Base-by-base conservation (phyloP, 1,284 basidiomycete species). In the Hemileia vastatrix region DNA sequence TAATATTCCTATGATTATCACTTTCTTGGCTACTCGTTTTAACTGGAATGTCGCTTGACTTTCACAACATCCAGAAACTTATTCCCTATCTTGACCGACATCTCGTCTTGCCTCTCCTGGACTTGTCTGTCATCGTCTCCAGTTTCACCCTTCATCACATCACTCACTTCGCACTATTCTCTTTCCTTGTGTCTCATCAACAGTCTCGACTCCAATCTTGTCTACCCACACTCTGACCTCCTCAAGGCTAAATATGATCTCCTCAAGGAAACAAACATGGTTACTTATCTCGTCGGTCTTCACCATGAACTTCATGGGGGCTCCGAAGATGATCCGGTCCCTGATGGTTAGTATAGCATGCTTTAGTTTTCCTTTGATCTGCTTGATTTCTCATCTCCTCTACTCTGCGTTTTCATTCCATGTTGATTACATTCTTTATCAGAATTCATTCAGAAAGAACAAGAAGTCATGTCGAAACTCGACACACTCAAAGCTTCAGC, bases 181-280 rank as follows among this genome's bases (percentile, higher is more conserved):
- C 44, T 48, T 57, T 4, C 18, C 5, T 4, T 6, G 11, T 47
- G 23, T 19, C n/a, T 48, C 21, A 86, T 97, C 66, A 84, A 86
- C 32, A 90, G 95, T 79, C 84, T 97, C 59, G 81, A 81, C 33
- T 83, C 88, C 71, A 82, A 81, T 11, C 83, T 83, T 43, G 78
- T 86, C 45, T 93, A 91, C 76, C 81, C 86, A 1, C 80, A 81
- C 36, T 80, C 86, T 60, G 84, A 94, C 68, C 84, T 94, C 61
- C 83, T 84, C 64, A 80, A 84, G 56, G 90, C 90, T 21, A 90
- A 92, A 78, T 95, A 96, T 87, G 93, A 97, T 75, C 86, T 97
- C 61, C 90, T 91, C 63, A 94, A 90, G 77, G 88, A 87, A 68
- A 98, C 92, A 55, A 94, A 95, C 78, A 93, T 95, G 90, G 86